Evolutionary conservation across 441 rosid genomes (phyloP), one percentile per base, ranked within the genome.

Genomic region (Mallotus japonicus): DNA sequence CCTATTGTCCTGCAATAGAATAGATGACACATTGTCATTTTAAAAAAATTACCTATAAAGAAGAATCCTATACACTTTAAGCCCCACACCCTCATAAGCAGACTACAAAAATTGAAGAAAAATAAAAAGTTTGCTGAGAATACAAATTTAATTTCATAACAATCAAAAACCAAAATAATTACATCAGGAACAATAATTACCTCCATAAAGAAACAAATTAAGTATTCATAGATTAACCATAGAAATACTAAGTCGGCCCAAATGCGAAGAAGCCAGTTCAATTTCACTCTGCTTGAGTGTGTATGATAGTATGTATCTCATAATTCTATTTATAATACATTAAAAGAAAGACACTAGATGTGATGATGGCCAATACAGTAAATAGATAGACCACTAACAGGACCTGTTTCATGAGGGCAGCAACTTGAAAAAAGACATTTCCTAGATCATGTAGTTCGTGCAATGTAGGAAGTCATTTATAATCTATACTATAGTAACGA

Each of bases 1-100:
- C 88, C 83, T 82, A 72, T 44, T 78, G 66, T 92, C 97, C 97
- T 95, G 83, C 70, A 77, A 46, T 65, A 66, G 40, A 73, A 74
- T 51, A 61, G 7, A 78, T 56, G 24, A 34, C 3, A 70, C 46
- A 28, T 58, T 9, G 42, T 59, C 44, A 56, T 57, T 34, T 17
- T 54, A 53, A 61, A 54, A 5, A 46, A 28, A 66, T 10, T 67
- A 20, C 49, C 15, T 42, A 67, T 20, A 34, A 65, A 42, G 7
- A n/a, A 61, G 49, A 32, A 8, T 24, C 69, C 50, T 49, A 22
- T 24, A 44, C 28, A 7, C 64, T 8, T 37, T 20, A 57, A 12
- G 37, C 62, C 65, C 49, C 61, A 55, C 53, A 64, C 28, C 15
- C 54, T 37, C 54, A 59, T 22, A 8, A 22, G 22, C 70, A 62